Base-by-base conservation (phyloP, 371 early-diverging fungal genomes). In the Funneliformis caledonium region DNA sequence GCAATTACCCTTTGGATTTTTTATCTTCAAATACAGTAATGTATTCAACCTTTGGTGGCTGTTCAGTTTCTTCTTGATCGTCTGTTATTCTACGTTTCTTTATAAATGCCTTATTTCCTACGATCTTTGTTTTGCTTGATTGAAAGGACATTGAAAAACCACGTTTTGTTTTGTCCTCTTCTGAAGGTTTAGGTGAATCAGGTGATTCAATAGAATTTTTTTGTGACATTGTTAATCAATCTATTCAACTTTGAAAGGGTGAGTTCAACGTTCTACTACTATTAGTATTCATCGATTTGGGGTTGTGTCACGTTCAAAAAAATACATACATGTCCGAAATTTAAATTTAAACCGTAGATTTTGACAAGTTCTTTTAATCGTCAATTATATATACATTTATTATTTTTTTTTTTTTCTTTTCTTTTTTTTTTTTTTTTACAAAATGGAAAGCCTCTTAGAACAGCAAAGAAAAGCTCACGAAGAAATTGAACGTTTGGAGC, bases 401-500 rank as follows among this genome's bases (percentile, higher is more conserved):
- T 8, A 52, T 52, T 52, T 14, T 14, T 50, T 14, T 14, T 26
- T 26, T 26, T 26, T 26, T 26, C 26, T 26, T 26, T 26, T 26
- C 26, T 26, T 26, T 26, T 26, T 26, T 26, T 26, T 26, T 26
- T 26, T 26, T 26, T 26, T 56, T 56, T 5, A 19, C 33, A 70
- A 45, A 47, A 83, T 83, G 83, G 80, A 83, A 76, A 80, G 69
- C 16, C 77, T 83, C 22, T 47, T 85, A 82, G 88, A 87, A 73
- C 83, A 83, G 26, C 88, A 85, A 73, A 81, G 86, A 70, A 89
- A 90, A 76, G 88, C 91, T 16, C 95, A 96, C 85, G 98, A 98
- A 89, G 96, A 96, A 82, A 88, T 95, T 68, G 99, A 98, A 85
- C 94, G 96, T 64, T 84, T 97, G 37, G 97, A 98, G 83, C 91